A percentile compares a stretch with the other conserved stretches of the same genome.
These are phyloP conservation scores for Yarrowia galli DNA, from an alignment of 1,139 yeast species.

Conservation along the genomic window DNA sequence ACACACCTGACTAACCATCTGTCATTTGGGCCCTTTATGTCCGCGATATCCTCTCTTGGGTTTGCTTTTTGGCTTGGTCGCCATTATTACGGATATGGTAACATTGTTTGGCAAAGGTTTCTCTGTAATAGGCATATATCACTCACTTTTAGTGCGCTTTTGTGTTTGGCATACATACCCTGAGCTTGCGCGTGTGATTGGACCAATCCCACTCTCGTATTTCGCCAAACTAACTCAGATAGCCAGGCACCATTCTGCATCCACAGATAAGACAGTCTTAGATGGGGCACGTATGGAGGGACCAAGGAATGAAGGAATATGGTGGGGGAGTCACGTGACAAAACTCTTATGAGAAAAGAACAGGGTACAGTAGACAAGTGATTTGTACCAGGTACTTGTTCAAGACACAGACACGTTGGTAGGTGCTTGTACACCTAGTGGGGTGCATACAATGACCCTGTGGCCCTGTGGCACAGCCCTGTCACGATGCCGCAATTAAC, in stretches of 20 bases:
- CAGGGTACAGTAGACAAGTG: no score
- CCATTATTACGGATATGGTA: constrained; percentile 12
- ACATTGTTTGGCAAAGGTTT: not conserved
- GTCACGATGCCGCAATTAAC: no score
- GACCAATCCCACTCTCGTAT: constrained; percentile 19
- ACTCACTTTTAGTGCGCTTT: not conserved
- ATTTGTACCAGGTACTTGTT: no score
- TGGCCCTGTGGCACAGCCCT: no score
- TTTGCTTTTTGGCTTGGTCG: no score
- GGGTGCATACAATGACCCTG: no score
- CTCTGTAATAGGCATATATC: constrained; percentile 2
- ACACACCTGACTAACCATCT: not conserved
- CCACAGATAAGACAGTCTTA: constrained; percentile 22
- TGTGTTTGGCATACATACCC: not conserved
- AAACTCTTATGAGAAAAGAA: no score
- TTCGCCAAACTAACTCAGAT: constrained; percentile 18
- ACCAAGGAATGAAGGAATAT: not conserved
- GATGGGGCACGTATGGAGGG: not conserved
- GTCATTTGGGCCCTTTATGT: not conserved
- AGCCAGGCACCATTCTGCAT: constrained; percentile 26
- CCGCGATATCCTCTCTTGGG: not conserved
- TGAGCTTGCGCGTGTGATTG: constrained; percentile 6
- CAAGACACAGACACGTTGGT: no score
- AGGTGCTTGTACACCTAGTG: no score
- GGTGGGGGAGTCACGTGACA: no score